These are phyloP conservation scores for Aspergillus campestris DNA, from an alignment of 495 filamentous ascomycete species.

Conservation along the genomic window DNA sequence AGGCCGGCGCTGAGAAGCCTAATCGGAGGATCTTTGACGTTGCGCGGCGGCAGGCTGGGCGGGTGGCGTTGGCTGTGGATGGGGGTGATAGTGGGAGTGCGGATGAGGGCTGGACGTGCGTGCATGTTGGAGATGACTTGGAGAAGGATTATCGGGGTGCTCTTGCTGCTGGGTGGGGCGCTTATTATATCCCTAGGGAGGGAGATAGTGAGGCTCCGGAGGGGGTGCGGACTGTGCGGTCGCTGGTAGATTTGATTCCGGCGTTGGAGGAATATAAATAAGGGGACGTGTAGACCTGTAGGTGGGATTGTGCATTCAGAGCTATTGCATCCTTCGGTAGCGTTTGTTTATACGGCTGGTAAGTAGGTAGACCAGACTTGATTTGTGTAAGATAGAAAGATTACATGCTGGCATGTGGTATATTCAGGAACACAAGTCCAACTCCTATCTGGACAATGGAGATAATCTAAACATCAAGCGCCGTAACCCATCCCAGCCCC, in stretches of 20 bases:
- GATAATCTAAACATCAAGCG: no score
- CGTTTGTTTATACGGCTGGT: no score
- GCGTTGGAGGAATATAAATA: not conserved
- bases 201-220: slow-evolving; percentile 2
- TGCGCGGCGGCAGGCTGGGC: slow-evolving; percentile 38
- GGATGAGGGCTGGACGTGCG: slow-evolving; percentile 30
- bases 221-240: slow-evolving; percentile 15
- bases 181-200: slow-evolving; percentile 40
- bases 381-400: no score
- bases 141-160: slow-evolving; percentile 57
- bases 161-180: slow-evolving; percentile 54
- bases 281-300: no score
- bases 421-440: no score
- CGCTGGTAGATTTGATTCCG: slow-evolving; percentile 22
- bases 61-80: slow-evolving; percentile 1
- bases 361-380: no score
- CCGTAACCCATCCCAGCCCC: not conserved
- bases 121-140: slow-evolving; percentile 64
- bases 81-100: not conserved
- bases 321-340: no score
- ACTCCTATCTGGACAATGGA: no score
- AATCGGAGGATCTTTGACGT: slow-evolving; percentile 53
- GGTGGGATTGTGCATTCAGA: no score
- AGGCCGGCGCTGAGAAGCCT: slow-evolving; percentile 64
- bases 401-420: no score